Evolutionary conservation across 257 asterid species (phyloP).

Genomic region (Capsicum pubescens): DNA sequence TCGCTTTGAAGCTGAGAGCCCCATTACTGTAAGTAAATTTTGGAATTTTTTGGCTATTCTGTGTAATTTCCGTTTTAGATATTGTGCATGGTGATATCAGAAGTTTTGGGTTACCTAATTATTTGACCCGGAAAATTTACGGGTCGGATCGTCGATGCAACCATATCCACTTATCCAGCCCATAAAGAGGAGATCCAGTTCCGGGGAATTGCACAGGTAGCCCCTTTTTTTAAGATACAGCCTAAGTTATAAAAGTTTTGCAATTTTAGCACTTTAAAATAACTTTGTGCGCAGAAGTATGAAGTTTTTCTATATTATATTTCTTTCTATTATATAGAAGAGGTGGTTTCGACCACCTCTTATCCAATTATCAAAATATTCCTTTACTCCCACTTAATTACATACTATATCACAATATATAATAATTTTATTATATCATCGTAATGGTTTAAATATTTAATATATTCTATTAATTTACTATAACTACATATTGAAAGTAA

Average conservation of each 20-base stretch:
- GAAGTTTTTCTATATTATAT: too few species aligned
- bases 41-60: not conserved
- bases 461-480: too few species aligned
- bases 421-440: too few species aligned
- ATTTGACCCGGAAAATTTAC: not conserved
- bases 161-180: not conserved
- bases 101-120: not conserved
- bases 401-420: too few species aligned
- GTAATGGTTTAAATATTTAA: too few species aligned
- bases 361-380: too few species aligned
- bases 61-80: not conserved
- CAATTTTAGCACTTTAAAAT: not conserved
- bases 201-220: not conserved
- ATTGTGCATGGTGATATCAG: not conserved
- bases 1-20: slow-evolving; percentile 73
- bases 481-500: too few species aligned
- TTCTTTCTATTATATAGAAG: too few species aligned
- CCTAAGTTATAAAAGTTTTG: not conserved
- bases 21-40: slow-evolving; percentile 47
- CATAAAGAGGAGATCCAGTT: not conserved
- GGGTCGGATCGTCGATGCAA: not conserved
- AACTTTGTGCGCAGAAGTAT: not conserved
- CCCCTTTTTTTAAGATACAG: not conserved
- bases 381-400: too few species aligned
- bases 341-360: too few species aligned